Conservation (phyloP, 768 basidiomycete species). For the Pulveroboletus sp. region DNA sequence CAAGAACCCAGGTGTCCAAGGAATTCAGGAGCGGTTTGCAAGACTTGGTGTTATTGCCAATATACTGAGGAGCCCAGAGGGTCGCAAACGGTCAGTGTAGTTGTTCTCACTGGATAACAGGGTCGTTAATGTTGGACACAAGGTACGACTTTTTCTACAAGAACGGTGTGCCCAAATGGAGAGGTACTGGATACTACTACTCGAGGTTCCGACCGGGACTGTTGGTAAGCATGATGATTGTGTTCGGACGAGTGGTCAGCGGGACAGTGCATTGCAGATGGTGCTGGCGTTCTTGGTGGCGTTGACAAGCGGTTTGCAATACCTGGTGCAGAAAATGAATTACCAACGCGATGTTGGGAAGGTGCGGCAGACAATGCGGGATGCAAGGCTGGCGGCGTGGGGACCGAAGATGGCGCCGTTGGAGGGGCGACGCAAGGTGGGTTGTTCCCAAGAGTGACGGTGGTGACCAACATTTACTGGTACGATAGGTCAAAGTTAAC, state of each 20-base stretch:
- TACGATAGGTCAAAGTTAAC: slow-evolving; percentile 67
- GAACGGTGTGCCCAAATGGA: slow-evolving; percentile 96
- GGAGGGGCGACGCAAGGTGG: slow-evolving; percentile 67
- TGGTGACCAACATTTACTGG: slow-evolving; percentile 7
- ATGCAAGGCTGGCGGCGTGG: slow-evolving; percentile 79
- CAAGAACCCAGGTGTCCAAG: slow-evolving; percentile 86
- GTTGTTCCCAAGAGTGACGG: slow-evolving; percentile 9
- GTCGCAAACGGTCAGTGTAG: slow-evolving; percentile 66
- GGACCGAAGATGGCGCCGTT: slow-evolving; percentile 69
- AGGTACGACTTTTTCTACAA: slow-evolving; percentile 96
- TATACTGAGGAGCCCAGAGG: slow-evolving; percentile 75
- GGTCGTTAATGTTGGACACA: slow-evolving; percentile 3
- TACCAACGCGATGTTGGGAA: slow-evolving; percentile 69
- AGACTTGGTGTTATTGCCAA: slow-evolving; percentile 81
- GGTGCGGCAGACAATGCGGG: slow-evolving; percentile 56
- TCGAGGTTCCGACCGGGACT: slow-evolving; percentile 94
- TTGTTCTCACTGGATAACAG: background rate
- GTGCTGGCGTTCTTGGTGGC: slow-evolving; percentile 76
- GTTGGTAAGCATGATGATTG: slow-evolving; percentile 44
- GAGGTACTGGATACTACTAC: slow-evolving; percentile 96
- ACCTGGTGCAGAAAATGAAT: slow-evolving; percentile 74
- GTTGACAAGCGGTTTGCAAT: slow-evolving; percentile 80
- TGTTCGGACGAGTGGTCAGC: background rate
- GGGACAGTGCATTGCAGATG: slow-evolving; percentile 40
- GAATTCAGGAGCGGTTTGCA: slow-evolving; percentile 87